Conservation (phyloP, 345 rosid genomes). For the Lumnitzera littorea region DNA sequence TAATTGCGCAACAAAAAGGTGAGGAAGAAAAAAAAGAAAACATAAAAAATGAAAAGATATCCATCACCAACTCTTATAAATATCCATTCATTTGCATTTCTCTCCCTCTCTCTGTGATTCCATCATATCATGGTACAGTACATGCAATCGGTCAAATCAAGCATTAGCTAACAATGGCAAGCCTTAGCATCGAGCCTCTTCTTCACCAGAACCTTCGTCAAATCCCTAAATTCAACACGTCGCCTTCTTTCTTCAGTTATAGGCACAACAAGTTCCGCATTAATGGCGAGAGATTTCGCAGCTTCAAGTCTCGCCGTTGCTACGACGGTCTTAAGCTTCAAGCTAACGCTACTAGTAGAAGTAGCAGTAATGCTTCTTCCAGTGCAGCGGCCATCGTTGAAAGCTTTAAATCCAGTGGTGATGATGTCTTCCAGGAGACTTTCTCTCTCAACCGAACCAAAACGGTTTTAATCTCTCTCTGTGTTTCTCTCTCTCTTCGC, state of each 20-base stretch:
- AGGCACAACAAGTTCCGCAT: conserved; percentile 15
- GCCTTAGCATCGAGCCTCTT: conserved; percentile 32
- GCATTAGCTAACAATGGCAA: conserved; percentile 26
- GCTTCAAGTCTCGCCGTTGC: conserved; percentile 12
- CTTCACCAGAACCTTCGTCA: conserved; percentile 20
- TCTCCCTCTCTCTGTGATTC: too few species aligned
- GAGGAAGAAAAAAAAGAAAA: too few species aligned
- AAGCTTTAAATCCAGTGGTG: conserved; percentile 33
- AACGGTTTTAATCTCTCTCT: conserved; percentile 28
- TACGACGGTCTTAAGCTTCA: conserved; percentile 13
- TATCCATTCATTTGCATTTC: too few species aligned
- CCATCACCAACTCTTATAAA: too few species aligned
- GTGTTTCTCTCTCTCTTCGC: neutral
- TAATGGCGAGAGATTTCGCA: conserved; percentile 17
- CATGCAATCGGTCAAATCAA: too few species aligned
- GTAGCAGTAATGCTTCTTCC: conserved; percentile 19
- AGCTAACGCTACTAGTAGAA: conserved; percentile 15
- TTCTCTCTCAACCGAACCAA: conserved; percentile 56
- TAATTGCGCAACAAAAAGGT: too few species aligned
- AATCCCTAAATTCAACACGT: conserved; percentile 8
- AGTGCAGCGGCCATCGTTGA: conserved; percentile 32
- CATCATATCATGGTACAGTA: too few species aligned
- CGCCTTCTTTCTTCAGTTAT: conserved; percentile 18
- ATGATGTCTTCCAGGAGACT: conserved; percentile 37
- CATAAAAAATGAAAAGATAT: too few species aligned